phyloP scores from a whole-genome alignment of 179 eudicot species.

The Patellifolia procumbens region DNA sequence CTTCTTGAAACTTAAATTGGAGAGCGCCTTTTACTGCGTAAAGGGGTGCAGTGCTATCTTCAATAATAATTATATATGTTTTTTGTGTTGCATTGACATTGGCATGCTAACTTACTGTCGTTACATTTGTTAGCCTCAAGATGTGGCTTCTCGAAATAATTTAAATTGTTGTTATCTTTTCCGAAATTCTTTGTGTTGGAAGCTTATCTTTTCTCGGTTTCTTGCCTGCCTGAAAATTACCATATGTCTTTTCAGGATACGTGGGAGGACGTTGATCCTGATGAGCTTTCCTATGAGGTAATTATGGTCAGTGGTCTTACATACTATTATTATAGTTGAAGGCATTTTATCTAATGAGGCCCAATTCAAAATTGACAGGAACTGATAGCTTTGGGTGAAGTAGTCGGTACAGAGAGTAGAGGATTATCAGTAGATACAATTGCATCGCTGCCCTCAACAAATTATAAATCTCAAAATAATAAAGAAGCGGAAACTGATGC shows the following conservation, averaged over 20 bases:
- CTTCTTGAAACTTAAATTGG: background rate
- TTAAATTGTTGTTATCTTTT: background rate
- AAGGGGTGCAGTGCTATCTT: background rate
- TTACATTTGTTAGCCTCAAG: background rate
- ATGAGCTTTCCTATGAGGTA: conserved; percentile 97
- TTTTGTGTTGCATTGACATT: background rate
- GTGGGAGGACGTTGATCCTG: conserved; percentile 98
- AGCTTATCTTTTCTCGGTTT: background rate
- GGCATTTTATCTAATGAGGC: conserved; percentile 9
- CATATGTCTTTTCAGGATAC: conserved; percentile 58
- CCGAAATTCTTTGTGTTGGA: background rate
- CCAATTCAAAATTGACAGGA: conserved; percentile 52
- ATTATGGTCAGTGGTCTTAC: conserved; percentile 18
- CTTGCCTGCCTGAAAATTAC: conserved; percentile 12
- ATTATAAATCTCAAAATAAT: conserved; percentile 49
- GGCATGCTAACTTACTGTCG: background rate
- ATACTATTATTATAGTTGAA: background rate
- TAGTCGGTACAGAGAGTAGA: conserved; percentile 95
- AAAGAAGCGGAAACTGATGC: conserved; percentile 68
- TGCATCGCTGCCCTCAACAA: conserved; percentile 83
- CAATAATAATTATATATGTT: background rate
- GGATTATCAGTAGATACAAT: conserved; percentile 85
- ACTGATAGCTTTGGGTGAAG: conserved; percentile 87
- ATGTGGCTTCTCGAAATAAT: background rate
- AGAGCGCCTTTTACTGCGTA: background rate